Conservation (phyloP, 352 stramenopile species). For the Phytophthora cryptogea region DNA sequence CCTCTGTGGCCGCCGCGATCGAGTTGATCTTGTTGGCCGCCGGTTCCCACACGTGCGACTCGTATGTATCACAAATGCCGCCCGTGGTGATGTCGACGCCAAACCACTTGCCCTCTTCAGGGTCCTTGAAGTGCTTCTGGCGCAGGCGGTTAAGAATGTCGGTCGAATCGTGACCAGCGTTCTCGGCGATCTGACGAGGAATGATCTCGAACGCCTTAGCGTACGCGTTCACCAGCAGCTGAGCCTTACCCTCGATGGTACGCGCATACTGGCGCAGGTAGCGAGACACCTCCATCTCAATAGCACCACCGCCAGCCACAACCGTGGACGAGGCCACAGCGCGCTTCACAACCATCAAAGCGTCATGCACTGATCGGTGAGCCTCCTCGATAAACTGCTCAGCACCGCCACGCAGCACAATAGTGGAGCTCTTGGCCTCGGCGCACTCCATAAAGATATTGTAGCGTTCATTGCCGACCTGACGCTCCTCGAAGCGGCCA, state of each 20-base stretch:
- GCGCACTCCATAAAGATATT: slow-evolving; percentile 99
- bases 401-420: slow-evolving; percentile 96
- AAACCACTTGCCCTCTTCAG: slow-evolving; percentile 95
- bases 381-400: slow-evolving; percentile 99
- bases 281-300: slow-evolving; percentile 94
- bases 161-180: slow-evolving; percentile 98
- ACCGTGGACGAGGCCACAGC: slow-evolving; percentile 92
- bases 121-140: slow-evolving; percentile 95
- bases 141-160: slow-evolving; percentile 98
- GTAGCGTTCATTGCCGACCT: slow-evolving; percentile 98
- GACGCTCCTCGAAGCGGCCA: slow-evolving; percentile 96
- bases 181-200: slow-evolving; percentile 97
- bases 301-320: slow-evolving; percentile 91
- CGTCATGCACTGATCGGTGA: slow-evolving; percentile 98
- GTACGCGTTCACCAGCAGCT: slow-evolving; percentile 96
- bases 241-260: slow-evolving; percentile 97
- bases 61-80: slow-evolving; percentile 98
- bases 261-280: slow-evolving; percentile 91
- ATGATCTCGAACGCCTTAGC: slow-evolving; percentile 99
- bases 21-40: slow-evolving; percentile 99
- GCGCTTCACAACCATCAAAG: slow-evolving; percentile 98
- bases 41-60: slow-evolving; percentile 98
- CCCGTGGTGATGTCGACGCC: slow-evolving; percentile 98
- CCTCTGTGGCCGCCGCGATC: slow-evolving; percentile 95
- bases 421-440: slow-evolving; percentile 94